These are phyloP conservation scores for Rhizophagus sp. DNA, from an alignment of 192 early-diverging fungal genomes.

Conservation along the genomic window DNA sequence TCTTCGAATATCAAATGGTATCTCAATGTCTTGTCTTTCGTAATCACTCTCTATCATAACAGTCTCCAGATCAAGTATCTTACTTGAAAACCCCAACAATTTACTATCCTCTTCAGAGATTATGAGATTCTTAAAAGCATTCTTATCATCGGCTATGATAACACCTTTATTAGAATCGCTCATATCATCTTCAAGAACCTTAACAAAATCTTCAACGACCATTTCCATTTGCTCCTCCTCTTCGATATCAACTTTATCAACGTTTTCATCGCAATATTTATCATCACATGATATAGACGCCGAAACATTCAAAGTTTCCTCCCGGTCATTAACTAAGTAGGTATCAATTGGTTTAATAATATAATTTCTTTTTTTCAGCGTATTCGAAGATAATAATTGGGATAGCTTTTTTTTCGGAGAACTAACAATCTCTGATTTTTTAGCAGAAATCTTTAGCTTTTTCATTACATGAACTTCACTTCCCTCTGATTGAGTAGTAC, in stretches of 20 bases:
- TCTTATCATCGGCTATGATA: neutral
- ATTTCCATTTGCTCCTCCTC: neutral
- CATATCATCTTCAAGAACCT: neutral
- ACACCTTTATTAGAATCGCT: neutral
- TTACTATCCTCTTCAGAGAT: neutral
- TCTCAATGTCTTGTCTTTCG: neutral
- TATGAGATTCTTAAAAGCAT: neutral
- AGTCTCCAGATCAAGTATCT: neutral
- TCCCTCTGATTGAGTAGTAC: neutral
- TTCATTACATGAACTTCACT: neutral
- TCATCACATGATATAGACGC: neutral
- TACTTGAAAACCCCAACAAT: neutral
- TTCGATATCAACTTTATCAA: neutral
- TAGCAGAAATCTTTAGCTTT: neutral
- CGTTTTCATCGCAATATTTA: neutral
- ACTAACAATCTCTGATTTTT: neutral
- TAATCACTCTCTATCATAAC: neutral
- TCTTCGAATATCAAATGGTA: constrained; percentile 7
- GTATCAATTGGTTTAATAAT: neutral
- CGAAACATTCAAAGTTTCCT: neutral
- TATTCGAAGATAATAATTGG: neutral
- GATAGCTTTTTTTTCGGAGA: neutral
- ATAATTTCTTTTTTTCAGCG: neutral
- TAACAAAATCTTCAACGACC: neutral
- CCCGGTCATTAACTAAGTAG: no score